phyloP scores from a whole-genome alignment of 2,329 filamentous ascomycete species.

The Ophiostoma novo-ulmi region DNA sequence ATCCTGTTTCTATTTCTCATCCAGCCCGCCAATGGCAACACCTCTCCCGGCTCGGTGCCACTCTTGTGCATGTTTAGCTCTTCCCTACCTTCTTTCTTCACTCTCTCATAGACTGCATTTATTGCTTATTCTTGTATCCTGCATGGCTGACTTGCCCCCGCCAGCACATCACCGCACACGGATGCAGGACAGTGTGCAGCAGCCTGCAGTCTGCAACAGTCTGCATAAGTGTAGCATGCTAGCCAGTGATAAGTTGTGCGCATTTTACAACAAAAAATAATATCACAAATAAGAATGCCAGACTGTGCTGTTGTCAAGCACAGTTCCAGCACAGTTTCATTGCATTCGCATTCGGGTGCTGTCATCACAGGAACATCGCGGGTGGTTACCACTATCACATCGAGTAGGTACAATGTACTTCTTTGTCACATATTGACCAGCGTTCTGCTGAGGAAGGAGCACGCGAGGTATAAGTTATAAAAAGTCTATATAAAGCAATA shows the following conservation, averaged over 20 bases:
- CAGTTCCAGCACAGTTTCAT: not conserved
- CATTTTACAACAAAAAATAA: not conserved
- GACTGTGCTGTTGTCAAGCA: not conserved
- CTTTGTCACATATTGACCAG: too few species aligned
- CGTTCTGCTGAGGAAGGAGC: too few species aligned
- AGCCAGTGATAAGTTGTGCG: not conserved
- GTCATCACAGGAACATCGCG: not conserved
- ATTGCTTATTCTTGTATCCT: not conserved
- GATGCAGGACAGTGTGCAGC: conserved; percentile 17
- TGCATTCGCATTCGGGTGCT: not conserved
- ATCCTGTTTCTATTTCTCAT: not conserved
- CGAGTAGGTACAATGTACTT: not conserved
- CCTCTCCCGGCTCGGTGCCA: not conserved
- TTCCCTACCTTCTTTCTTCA: not conserved
- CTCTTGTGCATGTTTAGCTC: not conserved
- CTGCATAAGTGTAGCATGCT: not conserved
- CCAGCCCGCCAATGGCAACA: not conserved
- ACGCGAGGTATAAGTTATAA: too few species aligned
- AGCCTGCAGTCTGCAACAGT: not conserved
- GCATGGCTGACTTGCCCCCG: conserved; percentile 6
- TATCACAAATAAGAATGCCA: not conserved
- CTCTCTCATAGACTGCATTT: not conserved
- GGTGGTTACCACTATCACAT: too few species aligned
- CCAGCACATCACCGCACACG: conserved; percentile 23
- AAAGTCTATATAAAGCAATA: too few species aligned